Evolutionary conservation across 2,329 filamentous ascomycete species (phyloP), one percentile per base, ranked within the genome.

Genomic region (Botryotinia calthae): DNA sequence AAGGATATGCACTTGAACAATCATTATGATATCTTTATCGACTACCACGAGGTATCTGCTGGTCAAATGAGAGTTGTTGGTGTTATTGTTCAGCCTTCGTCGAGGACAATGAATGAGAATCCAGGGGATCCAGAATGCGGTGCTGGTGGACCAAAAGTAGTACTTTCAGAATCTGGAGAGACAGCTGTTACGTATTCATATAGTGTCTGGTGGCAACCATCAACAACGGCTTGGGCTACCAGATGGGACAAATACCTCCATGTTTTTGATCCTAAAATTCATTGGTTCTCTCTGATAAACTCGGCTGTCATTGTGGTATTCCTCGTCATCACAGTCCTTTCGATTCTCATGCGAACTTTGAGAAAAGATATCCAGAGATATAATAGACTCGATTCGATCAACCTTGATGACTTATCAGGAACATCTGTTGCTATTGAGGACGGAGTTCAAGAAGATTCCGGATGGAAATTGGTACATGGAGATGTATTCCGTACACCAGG

Each of bases 211-310:
- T 99, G 96, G 96, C 88, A 87, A 73, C 89, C 90, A 77, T 98
- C 94, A 0, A 81, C 87, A 0, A 98, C 95, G 1, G 93, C 92
- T 1, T 99, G 97, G 91, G 96, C 96, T 42, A 99, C 96, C 20
- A 89, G 96, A 76, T 99, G 96, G 96, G 96, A 99, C 86, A 98
- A 97, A 83, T 98, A 98, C 81, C 87, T 99, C 51, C 95, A 98
- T 80, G 95, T 99, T 44, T 97, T 95, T 80, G 95, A 98, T 82
- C 95, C 96, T 70, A 97, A 96, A 85, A 98, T 99, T 78, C 96
- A 99, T 82, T 99, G 96, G 96, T 97, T 98, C 85, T 98, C 95
- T 74, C 89, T 99, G 67, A 93, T 98, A 83, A 97, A 97, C 83
- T 98, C 95, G 51, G 93, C 96, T 67, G 90, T 98, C 62, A 97